Evolutionary conservation across 202 grass and related monocot genomes (phyloP).

Genomic region (Dendrocalamus latiflorus): DNA sequence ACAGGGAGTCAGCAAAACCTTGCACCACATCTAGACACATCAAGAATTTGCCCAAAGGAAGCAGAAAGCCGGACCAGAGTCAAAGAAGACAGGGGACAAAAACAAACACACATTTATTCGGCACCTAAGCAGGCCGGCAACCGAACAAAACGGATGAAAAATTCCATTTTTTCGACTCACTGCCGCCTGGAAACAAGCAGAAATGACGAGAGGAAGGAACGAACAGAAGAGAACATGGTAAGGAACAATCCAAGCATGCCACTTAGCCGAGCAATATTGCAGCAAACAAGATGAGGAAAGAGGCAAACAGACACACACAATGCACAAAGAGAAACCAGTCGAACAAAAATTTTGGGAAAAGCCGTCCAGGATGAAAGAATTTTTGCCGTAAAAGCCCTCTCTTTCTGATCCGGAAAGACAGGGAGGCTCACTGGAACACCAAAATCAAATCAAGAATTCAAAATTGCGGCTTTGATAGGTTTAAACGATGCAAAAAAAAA

Average conservation of each 20-base stretch:
- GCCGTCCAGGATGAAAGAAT: not conserved
- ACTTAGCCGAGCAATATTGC: not conserved
- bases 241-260: conserved; percentile 19
- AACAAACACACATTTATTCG: not conserved
- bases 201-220: conserved; percentile 16
- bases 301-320: not conserved
- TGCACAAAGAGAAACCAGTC: not conserved
- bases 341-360: not conserved
- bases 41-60: not conserved
- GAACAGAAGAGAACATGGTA: not conserved
- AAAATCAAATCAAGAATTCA: not conserved
- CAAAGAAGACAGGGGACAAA: not conserved
- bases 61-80: not conserved
- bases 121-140: not conserved
- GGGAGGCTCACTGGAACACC: not conserved
- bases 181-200: not conserved
- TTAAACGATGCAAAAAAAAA: not conserved
- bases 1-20: not conserved
- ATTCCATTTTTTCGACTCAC: not conserved
- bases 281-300: not conserved
- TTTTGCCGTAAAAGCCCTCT: not conserved
- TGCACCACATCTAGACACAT: not conserved
- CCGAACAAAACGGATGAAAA: not conserved
- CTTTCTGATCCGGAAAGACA: not conserved
- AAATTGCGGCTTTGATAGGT: not conserved